Conservation (phyloP, 2,329 filamentous ascomycete species). For the Diaporthe longicolla region DNA sequence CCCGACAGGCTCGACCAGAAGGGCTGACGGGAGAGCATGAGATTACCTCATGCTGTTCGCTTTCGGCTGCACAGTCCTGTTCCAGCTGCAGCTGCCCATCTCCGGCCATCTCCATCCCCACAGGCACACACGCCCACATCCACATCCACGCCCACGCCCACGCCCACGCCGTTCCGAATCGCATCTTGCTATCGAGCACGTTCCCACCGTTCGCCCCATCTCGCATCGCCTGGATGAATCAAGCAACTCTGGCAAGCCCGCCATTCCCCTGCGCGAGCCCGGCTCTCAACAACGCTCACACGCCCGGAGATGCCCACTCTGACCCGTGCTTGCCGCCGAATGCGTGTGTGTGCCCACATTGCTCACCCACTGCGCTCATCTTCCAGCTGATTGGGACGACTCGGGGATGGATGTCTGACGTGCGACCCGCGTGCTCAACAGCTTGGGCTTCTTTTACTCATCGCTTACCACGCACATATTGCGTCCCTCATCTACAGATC, state of each 20-base stretch:
- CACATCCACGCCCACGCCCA: background rate
- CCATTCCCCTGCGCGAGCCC: constrained; percentile 12
- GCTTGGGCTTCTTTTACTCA: background rate
- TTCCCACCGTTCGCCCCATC: constrained; percentile 33
- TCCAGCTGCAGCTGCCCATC: constrained; percentile 19
- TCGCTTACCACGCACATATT: background rate
- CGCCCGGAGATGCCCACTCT: constrained; percentile 3
- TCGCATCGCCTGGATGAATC: constrained; percentile 30
- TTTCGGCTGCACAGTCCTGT: background rate
- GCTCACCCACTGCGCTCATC: constrained; percentile 4
- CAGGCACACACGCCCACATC: background rate
- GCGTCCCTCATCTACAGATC: background rate
- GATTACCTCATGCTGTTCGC: background rate
- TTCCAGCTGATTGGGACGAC: background rate
- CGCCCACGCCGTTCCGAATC: constrained; percentile 5
- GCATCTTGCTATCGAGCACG: constrained; percentile 10
- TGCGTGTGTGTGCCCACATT: constrained; percentile 19
- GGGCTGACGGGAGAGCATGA: constrained; percentile 2
- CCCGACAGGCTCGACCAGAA: background rate
- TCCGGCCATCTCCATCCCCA: constrained; percentile 28
- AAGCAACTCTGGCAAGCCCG: constrained; percentile 26
- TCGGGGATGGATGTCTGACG: constrained; percentile 1
- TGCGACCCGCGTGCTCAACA: background rate
- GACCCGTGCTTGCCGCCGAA: constrained; percentile 21
- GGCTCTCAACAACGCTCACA: background rate